Conservation (phyloP, 495 filamentous ascomycete genomes). For the Penicillium manginii region DNA sequence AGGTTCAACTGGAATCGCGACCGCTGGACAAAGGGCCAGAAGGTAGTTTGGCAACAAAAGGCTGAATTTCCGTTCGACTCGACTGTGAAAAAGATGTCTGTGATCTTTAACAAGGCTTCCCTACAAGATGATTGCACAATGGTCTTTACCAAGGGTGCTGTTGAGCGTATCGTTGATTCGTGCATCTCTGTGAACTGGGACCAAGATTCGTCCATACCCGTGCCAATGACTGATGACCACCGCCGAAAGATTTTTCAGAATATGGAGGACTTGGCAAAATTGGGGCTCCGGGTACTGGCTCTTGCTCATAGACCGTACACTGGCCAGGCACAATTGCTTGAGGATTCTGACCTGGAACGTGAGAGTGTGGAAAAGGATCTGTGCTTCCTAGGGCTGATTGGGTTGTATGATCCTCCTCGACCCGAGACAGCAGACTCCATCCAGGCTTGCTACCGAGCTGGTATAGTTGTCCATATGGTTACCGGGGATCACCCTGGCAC, state of each 20-base stretch:
- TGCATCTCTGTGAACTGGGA: slow-evolving; percentile 57
- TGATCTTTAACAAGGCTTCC: slow-evolving; percentile 52
- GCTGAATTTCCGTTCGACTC: slow-evolving; percentile 71
- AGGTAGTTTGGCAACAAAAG: slow-evolving; percentile 57
- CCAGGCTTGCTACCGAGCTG: slow-evolving; percentile 61
- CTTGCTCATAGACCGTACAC: slow-evolving; percentile 55
- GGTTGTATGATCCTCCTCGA: slow-evolving; percentile 75
- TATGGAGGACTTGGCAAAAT: slow-evolving; percentile 64
- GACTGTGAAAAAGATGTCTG: slow-evolving; percentile 70
- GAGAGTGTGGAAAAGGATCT: slow-evolving; percentile 61
- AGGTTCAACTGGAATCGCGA: slow-evolving; percentile 64
- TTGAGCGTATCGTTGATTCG: slow-evolving; percentile 75
- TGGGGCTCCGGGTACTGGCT: slow-evolving; percentile 68
- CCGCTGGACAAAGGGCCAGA: slow-evolving; percentile 53
- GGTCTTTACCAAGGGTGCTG: slow-evolving; percentile 79
- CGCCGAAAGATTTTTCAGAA: slow-evolving; percentile 59
- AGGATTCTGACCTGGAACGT: slow-evolving; percentile 46
- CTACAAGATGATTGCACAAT: slow-evolving; percentile 34
- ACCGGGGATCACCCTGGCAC: slow-evolving; percentile 71
- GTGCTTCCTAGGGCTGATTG: slow-evolving; percentile 67
- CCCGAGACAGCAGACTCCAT: slow-evolving; percentile 56
- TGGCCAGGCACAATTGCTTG: slow-evolving; percentile 36
- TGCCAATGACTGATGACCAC: slow-evolving; percentile 44
- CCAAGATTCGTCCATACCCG: slow-evolving; percentile 34
- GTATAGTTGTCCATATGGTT: slow-evolving; percentile 74